A percentile compares a stretch with the other conserved stretches of the same genome.
phyloP scores from a whole-genome alignment of 257 asterid species.

The Primulina huaijiensis region DNA sequence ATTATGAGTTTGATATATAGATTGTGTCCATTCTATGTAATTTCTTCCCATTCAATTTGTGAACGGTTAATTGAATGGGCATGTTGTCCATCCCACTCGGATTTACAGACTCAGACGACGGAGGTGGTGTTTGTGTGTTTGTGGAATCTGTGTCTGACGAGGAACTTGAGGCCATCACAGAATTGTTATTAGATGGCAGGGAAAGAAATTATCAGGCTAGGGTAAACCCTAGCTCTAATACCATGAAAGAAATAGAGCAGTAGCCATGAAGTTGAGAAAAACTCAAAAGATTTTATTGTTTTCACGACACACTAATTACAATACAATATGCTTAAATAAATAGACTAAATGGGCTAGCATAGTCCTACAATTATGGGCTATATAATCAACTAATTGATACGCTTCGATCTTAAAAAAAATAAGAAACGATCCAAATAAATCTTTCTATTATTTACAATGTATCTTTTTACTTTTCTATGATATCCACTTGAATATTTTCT shows the following conservation, averaged over 20 bases:
- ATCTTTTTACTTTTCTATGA: neutral
- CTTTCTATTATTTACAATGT: neutral
- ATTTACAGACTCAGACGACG: too few relatives aligned
- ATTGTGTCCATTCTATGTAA: neutral
- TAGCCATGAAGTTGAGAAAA: neutral
- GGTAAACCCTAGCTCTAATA: neutral
- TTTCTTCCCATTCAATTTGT: too few relatives aligned
- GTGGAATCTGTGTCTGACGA: neutral
- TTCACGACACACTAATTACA: too few relatives aligned
- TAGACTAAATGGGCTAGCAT: neutral
- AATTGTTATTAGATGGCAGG: neutral
- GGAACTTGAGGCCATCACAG: neutral
- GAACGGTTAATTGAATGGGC: neutral
- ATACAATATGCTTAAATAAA: too few relatives aligned
- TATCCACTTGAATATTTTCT: too few relatives aligned
- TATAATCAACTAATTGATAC: too few relatives aligned
- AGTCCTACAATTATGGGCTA: neutral
- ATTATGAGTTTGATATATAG: neutral
- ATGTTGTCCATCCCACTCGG: neutral
- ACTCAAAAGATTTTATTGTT: too few relatives aligned
- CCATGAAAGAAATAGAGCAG: neutral
- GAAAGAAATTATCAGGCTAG: neutral
- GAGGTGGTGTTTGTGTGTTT: neutral
- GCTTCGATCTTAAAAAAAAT: too few relatives aligned
- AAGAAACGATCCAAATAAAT: too few relatives aligned